Base-by-base conservation (phyloP, 768 basidiomycete genomes). In the Saitozyma sp. region DNA sequence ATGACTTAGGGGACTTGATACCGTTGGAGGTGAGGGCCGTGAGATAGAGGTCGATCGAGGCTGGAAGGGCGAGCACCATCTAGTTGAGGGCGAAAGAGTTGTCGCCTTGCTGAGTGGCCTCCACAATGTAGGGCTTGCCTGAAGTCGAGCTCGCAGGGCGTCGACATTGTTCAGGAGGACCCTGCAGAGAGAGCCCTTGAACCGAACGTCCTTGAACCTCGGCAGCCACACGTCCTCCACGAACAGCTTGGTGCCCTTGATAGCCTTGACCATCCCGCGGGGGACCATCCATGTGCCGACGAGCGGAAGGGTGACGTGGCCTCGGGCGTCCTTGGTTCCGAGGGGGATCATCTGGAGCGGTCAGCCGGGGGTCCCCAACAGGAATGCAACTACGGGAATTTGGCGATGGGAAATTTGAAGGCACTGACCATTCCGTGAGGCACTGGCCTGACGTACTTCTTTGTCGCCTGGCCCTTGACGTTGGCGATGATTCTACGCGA, bases 281-380 rank as follows among this genome's bases (percentile, higher is more conserved):
- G 91, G 92, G 20, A 88, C 88, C n/a, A 88, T 89, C 59, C 93
- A 76, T 20, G 92, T 92, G 80, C 96, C 94, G 89, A 97, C 92
- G 81, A 92, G 48, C 10, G 65, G 66, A 1, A 75, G 45, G 10
- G 56, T 70, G 45, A 67, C 39, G 8, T 53, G 50, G 16, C 73
- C 73, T 29, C 63, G 61, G n/a, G 68, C 73, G 16, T 46, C 45
- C 20, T 54, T 39, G 5, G 59, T 42, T 5, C 73, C 73, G 10
- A 75, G 46, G 8, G 74, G 68, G 19, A 75, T 43, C 39, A 65
- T 19, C 68, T 48, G 37, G 29, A 9, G 8, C 19, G 9, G n/a
- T 38, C 51, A 19, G 61, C 17, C 40, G 37, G 17, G 39, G 45
- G 11, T 20, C 9, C 3, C 56, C 10, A 7, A 9, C 29, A 56